Evolutionary conservation across 2,329 filamentous ascomycete genomes (phyloP).

Genomic region (Phialophora chinensis): DNA sequence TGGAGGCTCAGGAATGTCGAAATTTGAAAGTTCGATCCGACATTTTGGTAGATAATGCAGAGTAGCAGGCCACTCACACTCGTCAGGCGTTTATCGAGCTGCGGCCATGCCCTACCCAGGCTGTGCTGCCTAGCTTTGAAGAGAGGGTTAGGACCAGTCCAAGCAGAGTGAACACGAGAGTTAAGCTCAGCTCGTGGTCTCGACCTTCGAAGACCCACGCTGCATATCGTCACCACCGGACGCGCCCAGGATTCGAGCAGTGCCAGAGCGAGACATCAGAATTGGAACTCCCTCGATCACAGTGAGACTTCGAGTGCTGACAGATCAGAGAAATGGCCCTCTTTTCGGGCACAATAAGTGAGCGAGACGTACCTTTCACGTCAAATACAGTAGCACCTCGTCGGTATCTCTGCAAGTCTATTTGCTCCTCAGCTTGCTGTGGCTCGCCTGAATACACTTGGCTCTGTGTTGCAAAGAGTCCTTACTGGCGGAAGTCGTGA

Average conservation of each 20-base stretch:
- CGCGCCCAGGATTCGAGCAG: not conserved
- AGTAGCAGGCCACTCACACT: not conserved
- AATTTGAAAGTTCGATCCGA: not conserved
- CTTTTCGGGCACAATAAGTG: not conserved
- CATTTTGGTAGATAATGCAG: not conserved
- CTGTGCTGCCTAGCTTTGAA: not conserved
- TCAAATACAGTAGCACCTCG: not conserved
- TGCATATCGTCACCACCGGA: not conserved
- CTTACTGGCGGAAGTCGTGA: not conserved
- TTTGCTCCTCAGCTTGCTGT: not conserved
- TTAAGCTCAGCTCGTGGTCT: not conserved
- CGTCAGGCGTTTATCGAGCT: not conserved
- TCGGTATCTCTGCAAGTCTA: not conserved
- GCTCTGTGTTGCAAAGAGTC: not conserved
- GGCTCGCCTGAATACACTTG: not conserved
- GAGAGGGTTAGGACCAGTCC: not conserved
- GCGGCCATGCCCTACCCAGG: not conserved
- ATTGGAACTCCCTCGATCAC: not conserved
- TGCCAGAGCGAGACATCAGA: not conserved
- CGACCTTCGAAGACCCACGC: not conserved
- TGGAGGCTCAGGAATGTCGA: not conserved
- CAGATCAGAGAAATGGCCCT: not conserved
- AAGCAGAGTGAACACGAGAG: not conserved
- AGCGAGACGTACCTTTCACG: not conserved
- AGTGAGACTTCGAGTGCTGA: not conserved